A percentile compares a stretch with the other conserved stretches of the same genome.
Conservation (phyloP, 2,329 filamentous ascomycete species). For the Didymella pinodella region DNA sequence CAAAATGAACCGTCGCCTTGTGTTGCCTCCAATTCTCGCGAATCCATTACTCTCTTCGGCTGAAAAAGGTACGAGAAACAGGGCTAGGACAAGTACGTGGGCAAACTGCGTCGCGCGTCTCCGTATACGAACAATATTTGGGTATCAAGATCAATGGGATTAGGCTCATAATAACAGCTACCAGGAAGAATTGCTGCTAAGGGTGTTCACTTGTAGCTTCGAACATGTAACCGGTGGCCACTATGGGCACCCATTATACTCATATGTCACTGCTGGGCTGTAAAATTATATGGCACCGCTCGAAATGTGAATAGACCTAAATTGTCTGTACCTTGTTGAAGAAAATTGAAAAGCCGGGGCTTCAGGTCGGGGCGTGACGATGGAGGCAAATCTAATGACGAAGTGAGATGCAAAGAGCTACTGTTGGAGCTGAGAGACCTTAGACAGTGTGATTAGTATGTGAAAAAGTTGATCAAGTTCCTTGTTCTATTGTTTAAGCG, state of each 20-base stretch:
- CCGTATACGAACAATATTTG: background rate
- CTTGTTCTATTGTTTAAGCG: too few species aligned
- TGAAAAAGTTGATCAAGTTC: too few species aligned
- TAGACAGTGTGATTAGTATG: too few species aligned
- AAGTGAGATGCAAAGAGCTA: too few species aligned
- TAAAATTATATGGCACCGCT: background rate
- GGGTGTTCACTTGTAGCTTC: background rate
- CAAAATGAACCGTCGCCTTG: background rate
- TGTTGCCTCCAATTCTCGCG: background rate
- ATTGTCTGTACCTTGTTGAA: background rate
- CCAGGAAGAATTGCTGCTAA: background rate
- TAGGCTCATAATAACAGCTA: background rate
- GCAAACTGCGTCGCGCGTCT: background rate
- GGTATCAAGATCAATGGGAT: background rate
- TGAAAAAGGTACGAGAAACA: background rate
- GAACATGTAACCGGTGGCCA: background rate
- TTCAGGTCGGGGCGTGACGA: too few species aligned
- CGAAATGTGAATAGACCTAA: background rate
- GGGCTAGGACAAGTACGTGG: background rate
- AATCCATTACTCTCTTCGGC: background rate
- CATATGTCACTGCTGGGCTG: background rate
- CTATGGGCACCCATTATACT: background rate
- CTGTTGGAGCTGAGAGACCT: too few species aligned
- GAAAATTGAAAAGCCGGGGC: background rate
- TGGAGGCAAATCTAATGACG: too few species aligned